Evolutionary conservation across 768 basidiomycete genomes (phyloP).

Genomic region (Leccinum subtestaceum): DNA sequence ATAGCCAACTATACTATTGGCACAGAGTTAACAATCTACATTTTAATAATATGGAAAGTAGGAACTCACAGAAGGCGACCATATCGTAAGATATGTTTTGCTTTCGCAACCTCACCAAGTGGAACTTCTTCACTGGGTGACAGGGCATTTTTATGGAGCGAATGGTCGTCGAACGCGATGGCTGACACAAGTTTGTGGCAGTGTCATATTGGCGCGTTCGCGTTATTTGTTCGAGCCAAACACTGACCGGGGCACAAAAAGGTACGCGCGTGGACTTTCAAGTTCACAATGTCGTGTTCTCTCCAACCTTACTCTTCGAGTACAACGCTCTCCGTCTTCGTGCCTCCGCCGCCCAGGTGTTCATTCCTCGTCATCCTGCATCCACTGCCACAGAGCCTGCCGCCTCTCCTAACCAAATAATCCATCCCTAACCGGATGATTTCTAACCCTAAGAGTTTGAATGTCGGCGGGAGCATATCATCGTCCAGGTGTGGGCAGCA

Average conservation of each 20-base stretch:
- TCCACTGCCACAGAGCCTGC: slow-evolving; percentile 30
- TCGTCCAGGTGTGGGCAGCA: slow-evolving; percentile 23
- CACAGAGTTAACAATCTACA: no score
- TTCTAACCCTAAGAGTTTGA: slow-evolving; percentile 60
- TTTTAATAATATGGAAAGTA: no score
- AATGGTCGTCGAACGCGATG: no score
- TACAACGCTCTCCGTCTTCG: slow-evolving; percentile 17
- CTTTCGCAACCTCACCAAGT: no score
- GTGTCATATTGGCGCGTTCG: not conserved
- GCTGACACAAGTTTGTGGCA: no score
- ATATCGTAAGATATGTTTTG: no score
- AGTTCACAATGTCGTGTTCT: not conserved
- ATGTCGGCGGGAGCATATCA: slow-evolving; percentile 32
- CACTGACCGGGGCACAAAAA: slow-evolving; percentile 11
- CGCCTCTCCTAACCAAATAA: slow-evolving; percentile 49
- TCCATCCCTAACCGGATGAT: slow-evolving; percentile 47
- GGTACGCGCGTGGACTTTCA: not conserved
- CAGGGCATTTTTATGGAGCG: no score
- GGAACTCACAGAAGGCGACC: no score
- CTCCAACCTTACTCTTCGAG: slow-evolving; percentile 6
- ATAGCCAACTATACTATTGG: no score
- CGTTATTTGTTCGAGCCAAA: slow-evolving; percentile 27
- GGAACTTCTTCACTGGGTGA: no score
- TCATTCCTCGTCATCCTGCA: slow-evolving; percentile 31
- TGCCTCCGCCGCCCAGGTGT: slow-evolving; percentile 50